These are phyloP conservation scores for Larix kaempferi DNA, from an alignment of 75 land plant species.

Conservation along the genomic window DNA sequence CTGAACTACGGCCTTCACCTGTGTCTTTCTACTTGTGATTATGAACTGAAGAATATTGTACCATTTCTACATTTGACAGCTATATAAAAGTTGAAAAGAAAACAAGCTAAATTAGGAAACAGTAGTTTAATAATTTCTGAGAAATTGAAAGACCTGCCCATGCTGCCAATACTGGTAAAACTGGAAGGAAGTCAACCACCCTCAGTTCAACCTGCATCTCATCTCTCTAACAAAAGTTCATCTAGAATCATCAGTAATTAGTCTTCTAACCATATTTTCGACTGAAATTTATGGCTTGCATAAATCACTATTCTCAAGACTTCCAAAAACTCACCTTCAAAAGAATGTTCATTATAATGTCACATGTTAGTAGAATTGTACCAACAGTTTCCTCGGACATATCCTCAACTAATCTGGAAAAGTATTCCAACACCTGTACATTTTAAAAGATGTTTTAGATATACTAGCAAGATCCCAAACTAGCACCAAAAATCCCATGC, in stretches of 20 bases:
- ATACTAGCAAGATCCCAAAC: not conserved
- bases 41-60: not conserved
- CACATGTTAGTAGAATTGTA: conserved; percentile 69
- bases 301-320: not conserved
- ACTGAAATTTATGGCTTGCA: not conserved
- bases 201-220: conserved; percentile 23
- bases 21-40: no score
- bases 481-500: not conserved
- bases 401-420: conserved; percentile 25
- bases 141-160: conserved; percentile 59
- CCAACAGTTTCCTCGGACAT: conserved; percentile 29
- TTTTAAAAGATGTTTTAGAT: not conserved
- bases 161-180: conserved; percentile 50
- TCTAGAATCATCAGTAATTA: not conserved
- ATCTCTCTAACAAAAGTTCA: conserved; percentile 35
- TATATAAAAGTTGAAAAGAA: not conserved
- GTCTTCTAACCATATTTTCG: not conserved
- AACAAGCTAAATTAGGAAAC: not conserved
- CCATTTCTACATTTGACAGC: conserved; percentile 3
- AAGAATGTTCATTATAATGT: conserved; percentile 71
- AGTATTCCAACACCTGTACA: conserved; percentile 53
- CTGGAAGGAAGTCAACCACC: conserved; percentile 38
- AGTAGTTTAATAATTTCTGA: not conserved
- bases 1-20: not conserved
- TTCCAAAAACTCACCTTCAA: conserved; percentile 41